Conservation (phyloP, 2,329 filamentous ascomycete species). For the Tolypocladium nubicola region DNA sequence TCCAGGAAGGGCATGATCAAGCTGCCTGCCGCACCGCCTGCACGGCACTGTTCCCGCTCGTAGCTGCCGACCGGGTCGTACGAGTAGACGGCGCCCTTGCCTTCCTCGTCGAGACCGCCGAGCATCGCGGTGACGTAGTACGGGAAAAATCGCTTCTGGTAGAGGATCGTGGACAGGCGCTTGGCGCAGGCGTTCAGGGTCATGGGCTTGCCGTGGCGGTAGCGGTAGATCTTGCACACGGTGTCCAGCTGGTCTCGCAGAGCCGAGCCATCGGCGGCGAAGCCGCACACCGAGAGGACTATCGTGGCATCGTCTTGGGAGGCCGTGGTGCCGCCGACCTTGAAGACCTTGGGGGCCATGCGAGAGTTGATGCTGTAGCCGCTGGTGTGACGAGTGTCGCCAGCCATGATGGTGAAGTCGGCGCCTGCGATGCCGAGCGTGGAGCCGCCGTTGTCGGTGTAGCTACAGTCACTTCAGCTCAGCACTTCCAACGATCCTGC, state of each 20-base stretch:
- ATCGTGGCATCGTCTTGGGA: constrained; percentile 78
- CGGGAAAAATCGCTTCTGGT: constrained; percentile 96
- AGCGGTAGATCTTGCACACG: constrained; percentile 97
- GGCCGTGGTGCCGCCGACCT: constrained; percentile 83
- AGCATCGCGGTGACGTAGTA: constrained; percentile 97
- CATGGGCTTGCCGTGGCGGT: constrained; percentile 96
- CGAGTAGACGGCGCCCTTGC: constrained; percentile 86
- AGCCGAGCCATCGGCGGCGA: constrained; percentile 87
- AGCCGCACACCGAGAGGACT: constrained; percentile 88
- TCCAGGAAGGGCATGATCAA: constrained; percentile 99
- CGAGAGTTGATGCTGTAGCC: constrained; percentile 99
- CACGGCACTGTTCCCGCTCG: constrained; percentile 91
- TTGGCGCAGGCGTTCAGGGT: constrained; percentile 89
- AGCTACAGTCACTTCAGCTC: constrained; percentile 39
- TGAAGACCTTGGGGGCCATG: constrained; percentile 92
- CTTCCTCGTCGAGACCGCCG: constrained; percentile 87
- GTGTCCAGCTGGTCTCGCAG: constrained; percentile 89
- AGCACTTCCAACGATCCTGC: too few relatives aligned
- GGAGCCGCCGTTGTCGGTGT: constrained; percentile 96
- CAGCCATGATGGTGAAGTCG: constrained; percentile 92
- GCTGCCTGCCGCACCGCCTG: constrained; percentile 82
- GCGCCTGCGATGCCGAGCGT: constrained; percentile 89
- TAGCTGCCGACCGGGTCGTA: constrained; percentile 98
- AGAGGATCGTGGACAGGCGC: constrained; percentile 87
- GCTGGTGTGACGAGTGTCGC: constrained; percentile 89